These are phyloP conservation scores for Combretum micranthum DNA, from an alignment of 345 rosid species.

Conservation along the genomic window DNA sequence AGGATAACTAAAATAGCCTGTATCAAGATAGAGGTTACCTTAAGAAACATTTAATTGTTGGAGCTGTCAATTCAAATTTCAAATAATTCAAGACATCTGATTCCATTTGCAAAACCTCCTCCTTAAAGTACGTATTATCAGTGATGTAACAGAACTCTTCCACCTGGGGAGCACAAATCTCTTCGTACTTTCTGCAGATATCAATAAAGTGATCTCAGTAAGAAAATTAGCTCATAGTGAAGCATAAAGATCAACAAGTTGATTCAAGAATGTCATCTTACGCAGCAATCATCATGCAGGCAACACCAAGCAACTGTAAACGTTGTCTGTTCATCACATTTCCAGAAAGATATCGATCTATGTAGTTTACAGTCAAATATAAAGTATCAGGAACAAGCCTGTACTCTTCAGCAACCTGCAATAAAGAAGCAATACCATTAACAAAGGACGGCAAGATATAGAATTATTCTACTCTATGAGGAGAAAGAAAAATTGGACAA, in stretches of 20 bases:
- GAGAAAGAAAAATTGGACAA: not conserved
- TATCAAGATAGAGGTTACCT: constrained; percentile 35
- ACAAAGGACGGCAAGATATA: too few relatives aligned
- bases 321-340: constrained; percentile 67
- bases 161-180: constrained; percentile 86
- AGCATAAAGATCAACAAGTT: too few relatives aligned
- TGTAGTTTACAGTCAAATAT: constrained; percentile 73
- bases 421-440: constrained; percentile 3
- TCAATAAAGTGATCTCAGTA: constrained; percentile 8
- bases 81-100: constrained; percentile 71
- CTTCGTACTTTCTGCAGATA: constrained; percentile 75
- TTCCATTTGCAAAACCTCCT: constrained; percentile 94
- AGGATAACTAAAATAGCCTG: not conserved
- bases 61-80: constrained; percentile 89
- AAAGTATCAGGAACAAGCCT: constrained; percentile 86
- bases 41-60: constrained; percentile 80
- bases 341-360: constrained; percentile 92
- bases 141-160: constrained; percentile 94
- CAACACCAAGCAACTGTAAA: constrained; percentile 84
- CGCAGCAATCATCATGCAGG: constrained; percentile 96
- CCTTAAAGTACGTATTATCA: constrained; percentile 82
- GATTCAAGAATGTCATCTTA: constrained; percentile 21
- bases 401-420: constrained; percentile 95
- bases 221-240: not conserved
- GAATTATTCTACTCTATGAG: not conserved